phyloP scores from a whole-genome alignment of 2,329 filamentous ascomycete species.

The Talaromyces pinophilus region DNA sequence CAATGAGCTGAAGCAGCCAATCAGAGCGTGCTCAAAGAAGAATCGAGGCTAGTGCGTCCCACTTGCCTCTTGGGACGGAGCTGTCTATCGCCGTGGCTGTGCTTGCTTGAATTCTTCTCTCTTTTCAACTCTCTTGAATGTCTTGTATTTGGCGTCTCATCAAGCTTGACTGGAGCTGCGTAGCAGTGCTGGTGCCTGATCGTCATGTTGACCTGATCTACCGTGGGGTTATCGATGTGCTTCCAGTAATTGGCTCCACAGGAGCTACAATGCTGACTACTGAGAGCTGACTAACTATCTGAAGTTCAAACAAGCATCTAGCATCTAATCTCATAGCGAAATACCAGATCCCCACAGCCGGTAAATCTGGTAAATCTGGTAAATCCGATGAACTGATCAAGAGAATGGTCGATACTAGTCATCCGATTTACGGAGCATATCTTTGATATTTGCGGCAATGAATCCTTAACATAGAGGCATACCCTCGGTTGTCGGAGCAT shows the following conservation, averaged over 20 bases:
- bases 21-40: background rate
- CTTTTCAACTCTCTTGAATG: background rate
- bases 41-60: background rate
- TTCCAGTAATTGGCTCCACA: background rate
- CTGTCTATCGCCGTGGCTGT: background rate
- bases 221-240: background rate
- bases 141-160: background rate
- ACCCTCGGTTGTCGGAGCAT: conserved; percentile 5
- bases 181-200: background rate
- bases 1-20: background rate
- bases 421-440: background rate
- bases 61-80: conserved; percentile 5
- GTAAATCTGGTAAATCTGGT: background rate
- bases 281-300: background rate
- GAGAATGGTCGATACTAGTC: background rate
- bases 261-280: background rate
- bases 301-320: background rate
- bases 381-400: background rate
- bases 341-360: background rate
- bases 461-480: background rate
- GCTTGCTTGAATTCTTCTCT: background rate
- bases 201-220: background rate
- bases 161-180: background rate
- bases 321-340: background rate
- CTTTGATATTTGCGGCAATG: background rate